phyloP scores from a whole-genome alignment of 805 yeast genomes.

The Candida namnaoensis region DNA sequence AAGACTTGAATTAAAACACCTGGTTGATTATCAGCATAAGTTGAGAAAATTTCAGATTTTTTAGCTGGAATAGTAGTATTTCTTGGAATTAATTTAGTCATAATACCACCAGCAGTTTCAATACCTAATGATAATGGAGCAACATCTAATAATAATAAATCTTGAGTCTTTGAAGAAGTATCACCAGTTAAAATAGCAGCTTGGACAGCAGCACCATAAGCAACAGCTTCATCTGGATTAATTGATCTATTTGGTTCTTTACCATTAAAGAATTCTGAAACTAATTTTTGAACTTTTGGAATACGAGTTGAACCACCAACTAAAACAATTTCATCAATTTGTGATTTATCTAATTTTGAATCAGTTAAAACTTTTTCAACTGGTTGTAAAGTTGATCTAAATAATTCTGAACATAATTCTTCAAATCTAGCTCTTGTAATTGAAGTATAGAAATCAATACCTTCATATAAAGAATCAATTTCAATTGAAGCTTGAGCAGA shows the following conservation, averaged over 20 bases:
- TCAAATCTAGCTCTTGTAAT: slow-evolving; percentile 98
- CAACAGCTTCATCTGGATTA: slow-evolving; percentile 99
- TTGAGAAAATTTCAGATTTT: slow-evolving; percentile 96
- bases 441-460: slow-evolving; percentile 95
- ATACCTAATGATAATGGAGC: slow-evolving; percentile 98
- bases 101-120: slow-evolving; percentile 99
- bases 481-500: slow-evolving; percentile 95
- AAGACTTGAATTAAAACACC: slow-evolving; percentile 98
- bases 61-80: slow-evolving; percentile 98
- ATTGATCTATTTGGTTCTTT: slow-evolving; percentile 97
- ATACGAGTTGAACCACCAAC: slow-evolving; percentile 99
- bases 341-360: slow-evolving; percentile 87
- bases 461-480: slow-evolving; percentile 93
- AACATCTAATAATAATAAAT: slow-evolving; percentile 92
- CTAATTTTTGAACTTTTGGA: slow-evolving; percentile 96
- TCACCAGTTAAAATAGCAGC: slow-evolving; percentile 98
- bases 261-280: slow-evolving; percentile 96
- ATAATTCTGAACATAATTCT: slow-evolving; percentile 92
- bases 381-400: slow-evolving; percentile 92
- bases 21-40: slow-evolving; percentile 98
- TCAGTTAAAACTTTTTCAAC: slow-evolving; percentile 95
- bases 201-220: slow-evolving; percentile 99
- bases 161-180: slow-evolving; percentile 96
- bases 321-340: slow-evolving; percentile 88
- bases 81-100: slow-evolving; percentile 98